A percentile compares a stretch with the other conserved stretches of the same genome.
phyloP scores from a whole-genome alignment of 306 rosid genomes.

The Cucumis melo region DNA sequence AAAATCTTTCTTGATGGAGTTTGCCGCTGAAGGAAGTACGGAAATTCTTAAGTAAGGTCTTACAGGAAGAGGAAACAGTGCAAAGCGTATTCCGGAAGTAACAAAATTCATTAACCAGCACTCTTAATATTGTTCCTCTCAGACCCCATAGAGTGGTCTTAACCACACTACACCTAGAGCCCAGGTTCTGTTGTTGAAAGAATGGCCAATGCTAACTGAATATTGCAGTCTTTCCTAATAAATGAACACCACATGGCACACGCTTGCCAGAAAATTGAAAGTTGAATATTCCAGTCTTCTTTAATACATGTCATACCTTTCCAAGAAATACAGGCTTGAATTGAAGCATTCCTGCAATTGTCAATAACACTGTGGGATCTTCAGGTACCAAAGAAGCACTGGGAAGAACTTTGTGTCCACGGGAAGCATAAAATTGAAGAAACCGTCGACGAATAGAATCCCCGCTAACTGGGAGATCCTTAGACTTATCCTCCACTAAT shows the following conservation, averaged over 20 bases:
- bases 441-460: conserved; percentile 60
- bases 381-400: conserved; percentile 89
- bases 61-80: neutral
- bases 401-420: conserved; percentile 76
- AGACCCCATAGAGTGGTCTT: neutral
- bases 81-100: neutral
- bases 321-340: conserved; percentile 89
- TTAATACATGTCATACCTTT: conserved; percentile 22
- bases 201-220: neutral
- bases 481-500: conserved; percentile 17
- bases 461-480: conserved; percentile 38
- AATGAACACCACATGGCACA: neutral
- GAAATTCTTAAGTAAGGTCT: neutral
- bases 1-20: neutral
- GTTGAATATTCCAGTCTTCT: neutral
- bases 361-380: conserved; percentile 80
- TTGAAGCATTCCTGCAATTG: conserved; percentile 98
- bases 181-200: neutral
- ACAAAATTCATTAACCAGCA: neutral
- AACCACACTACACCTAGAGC: neutral
- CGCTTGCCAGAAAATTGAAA: neutral
- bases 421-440: conserved; percentile 63
- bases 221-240: neutral
- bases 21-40: neutral
- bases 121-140: neutral